Evolutionary conservation across 495 filamentous ascomycete species (phyloP).

Genomic region (Aspergillus wentii): DNA sequence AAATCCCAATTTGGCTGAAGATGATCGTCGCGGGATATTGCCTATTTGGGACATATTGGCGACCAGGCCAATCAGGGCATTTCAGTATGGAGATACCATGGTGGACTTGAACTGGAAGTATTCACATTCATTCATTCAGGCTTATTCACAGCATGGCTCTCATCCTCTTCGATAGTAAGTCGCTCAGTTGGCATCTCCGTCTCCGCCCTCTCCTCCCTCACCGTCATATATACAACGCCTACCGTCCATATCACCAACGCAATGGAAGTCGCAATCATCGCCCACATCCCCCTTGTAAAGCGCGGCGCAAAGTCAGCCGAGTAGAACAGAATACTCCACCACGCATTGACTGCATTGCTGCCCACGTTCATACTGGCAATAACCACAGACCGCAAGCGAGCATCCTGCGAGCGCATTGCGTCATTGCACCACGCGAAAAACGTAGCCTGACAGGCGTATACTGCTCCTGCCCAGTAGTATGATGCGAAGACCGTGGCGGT

Average conservation of each 20-base stretch:
- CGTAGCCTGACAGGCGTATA: slow-evolving; percentile 54
- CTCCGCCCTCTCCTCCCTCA: slow-evolving; percentile 12
- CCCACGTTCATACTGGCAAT: slow-evolving; percentile 54
- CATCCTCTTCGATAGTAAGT: no score
- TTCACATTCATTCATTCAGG: no score
- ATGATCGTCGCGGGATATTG: no score
- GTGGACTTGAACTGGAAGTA: no score
- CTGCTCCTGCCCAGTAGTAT: slow-evolving; percentile 50
- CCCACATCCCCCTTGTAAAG: slow-evolving; percentile 56
- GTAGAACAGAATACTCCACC: slow-evolving; percentile 65
- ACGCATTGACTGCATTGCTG: slow-evolving; percentile 51
- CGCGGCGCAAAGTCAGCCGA: slow-evolving; percentile 51
- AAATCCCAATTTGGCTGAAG: no score
- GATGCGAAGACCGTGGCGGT: slow-evolving; percentile 42
- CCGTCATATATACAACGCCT: slow-evolving; percentile 30
- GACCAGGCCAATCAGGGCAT: no score
- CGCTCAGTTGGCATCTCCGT: no score
- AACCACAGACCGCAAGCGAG: slow-evolving; percentile 40
- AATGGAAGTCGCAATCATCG: slow-evolving; percentile 52
- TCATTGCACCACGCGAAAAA: slow-evolving; percentile 63
- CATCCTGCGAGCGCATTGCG: slow-evolving; percentile 41
- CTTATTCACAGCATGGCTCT: no score
- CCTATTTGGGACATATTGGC: no score
- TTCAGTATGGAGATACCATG: no score
- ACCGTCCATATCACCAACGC: slow-evolving; percentile 48